Evolutionary conservation across 306 rosid genomes (phyloP), one percentile per base, ranked within the genome.

Genomic region (Hippophae gyantsensis): DNA sequence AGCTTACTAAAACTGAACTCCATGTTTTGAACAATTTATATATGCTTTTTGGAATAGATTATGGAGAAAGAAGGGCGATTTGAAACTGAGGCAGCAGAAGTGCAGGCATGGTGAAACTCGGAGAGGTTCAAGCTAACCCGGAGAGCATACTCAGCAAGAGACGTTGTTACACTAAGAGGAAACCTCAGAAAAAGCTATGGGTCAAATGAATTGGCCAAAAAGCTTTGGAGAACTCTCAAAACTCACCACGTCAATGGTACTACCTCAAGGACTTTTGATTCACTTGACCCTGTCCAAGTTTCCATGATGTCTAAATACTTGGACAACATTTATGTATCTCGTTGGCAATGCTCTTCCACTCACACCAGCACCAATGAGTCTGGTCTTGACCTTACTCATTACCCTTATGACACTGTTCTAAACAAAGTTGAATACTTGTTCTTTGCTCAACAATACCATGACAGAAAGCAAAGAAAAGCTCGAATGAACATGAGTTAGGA

Each of bases 291-390:
- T 0, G 96, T 92, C 60, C 96, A 92, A 49, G 95, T 92, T 38
- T 83, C 93, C 65, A 89, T 88, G 78, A 92, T 92, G 99, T 96
- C 95, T 13, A 80, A 77, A 75, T 92, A 92, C 54, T 72, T 92
- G 72, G 99, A 92, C 79, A 68, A 90, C 40, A 79, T 92, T 27
- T 92, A 92, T 27, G 99, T 92, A 81, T 92, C 99, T 1, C 95
- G 99, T 1, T 92, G 99, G 99, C 99, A 92, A 13, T 92, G 99
- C 54, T 88, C 96, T 10, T 76, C 97, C 48, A 88, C 99, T 9
- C 96, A 89, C 72, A 84, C 99, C 65, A 65, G 84, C 74, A 73
- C 88, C 78, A 92, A 92, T 67, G 99, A 92, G 25, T 96, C 94
- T 0, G 99, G 99, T 12, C 99, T 96, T 0, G 99, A 92, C 73